Percentiles rank a stretch among this genome's conserved stretches.
Evolutionary conservation across 2,329 filamentous ascomycete species (phyloP).

Genomic region (Pestalotiopsis sp.): DNA sequence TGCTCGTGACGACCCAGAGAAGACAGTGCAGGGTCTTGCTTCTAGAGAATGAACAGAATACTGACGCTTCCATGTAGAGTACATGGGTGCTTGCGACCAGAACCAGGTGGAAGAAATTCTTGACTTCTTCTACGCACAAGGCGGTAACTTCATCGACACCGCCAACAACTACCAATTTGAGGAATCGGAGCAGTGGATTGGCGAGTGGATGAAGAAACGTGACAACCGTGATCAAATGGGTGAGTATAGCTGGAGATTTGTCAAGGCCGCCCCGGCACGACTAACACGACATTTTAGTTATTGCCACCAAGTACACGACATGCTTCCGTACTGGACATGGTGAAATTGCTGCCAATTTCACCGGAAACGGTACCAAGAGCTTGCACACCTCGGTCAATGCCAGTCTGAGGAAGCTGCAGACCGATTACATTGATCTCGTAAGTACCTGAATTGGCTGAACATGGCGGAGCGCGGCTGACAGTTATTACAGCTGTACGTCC

Average conservation of each 20-base stretch:
- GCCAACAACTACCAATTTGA: slow-evolving; percentile 68
- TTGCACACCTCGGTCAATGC: slow-evolving; percentile 56
- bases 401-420: slow-evolving; percentile 65
- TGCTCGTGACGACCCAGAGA: too few species aligned
- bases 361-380: slow-evolving; percentile 65
- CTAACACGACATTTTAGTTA: slow-evolving; percentile 43
- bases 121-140: slow-evolving; percentile 64
- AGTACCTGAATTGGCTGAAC: too few species aligned
- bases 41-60: not conserved
- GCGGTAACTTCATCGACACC: slow-evolving; percentile 77
- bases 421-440: slow-evolving; percentile 64
- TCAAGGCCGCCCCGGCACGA: not conserved
- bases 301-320: slow-evolving; percentile 71
- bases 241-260: slow-evolving; percentile 29
- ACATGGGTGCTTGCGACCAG: slow-evolving; percentile 68
- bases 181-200: slow-evolving; percentile 68
- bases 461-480: slow-evolving; percentile 17
- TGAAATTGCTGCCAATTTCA: slow-evolving; percentile 52
- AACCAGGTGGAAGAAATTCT: slow-evolving; percentile 64
- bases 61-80: slow-evolving; percentile 23
- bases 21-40: not conserved
- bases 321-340: slow-evolving; percentile 51
- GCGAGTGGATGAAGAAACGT: slow-evolving; percentile 70
- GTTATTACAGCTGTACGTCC: slow-evolving; percentile 53
- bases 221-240: slow-evolving; percentile 67